These are phyloP conservation scores for Anastatica hierochuntica DNA, from an alignment of 345 rosid genomes.

Conservation along the genomic window DNA sequence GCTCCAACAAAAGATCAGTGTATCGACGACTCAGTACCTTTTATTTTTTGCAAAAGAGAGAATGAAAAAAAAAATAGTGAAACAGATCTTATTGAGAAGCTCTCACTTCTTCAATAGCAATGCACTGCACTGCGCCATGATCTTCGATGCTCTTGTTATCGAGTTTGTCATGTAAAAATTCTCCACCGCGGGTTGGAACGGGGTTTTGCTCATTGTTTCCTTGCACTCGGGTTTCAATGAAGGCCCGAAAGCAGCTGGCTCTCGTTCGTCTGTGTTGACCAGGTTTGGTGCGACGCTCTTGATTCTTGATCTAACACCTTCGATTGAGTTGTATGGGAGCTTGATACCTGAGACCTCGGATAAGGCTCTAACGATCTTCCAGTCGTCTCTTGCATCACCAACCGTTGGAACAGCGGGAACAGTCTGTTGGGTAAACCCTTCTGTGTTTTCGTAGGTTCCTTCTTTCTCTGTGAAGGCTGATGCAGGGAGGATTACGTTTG, in stretches of 20 bases:
- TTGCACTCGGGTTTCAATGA: conserved; percentile 47
- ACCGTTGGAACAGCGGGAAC: conserved; percentile 95
- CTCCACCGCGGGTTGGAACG: conserved; percentile 50
- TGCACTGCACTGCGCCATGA: conserved; percentile 96
- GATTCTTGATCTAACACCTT: conserved; percentile 61
- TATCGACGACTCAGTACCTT: conserved; percentile 17
- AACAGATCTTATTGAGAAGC: conserved; percentile 7
- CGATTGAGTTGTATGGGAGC: conserved; percentile 68
- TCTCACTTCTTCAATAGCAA: conserved; percentile 71
- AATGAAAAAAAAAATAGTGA: conserved; percentile 7
- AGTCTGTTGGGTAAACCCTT: conserved; percentile 82
- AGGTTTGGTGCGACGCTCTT: conserved; percentile 83
- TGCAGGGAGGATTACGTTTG: conserved; percentile 88
- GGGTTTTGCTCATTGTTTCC: conserved; percentile 35
- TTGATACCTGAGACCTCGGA: conserved; percentile 72
- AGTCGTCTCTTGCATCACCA: conserved; percentile 96
- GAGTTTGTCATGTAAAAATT: conserved; percentile 94
- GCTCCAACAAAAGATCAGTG: conserved; percentile 3
- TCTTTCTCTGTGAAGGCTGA: conserved; percentile 91
- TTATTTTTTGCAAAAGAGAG: conserved; percentile 4
- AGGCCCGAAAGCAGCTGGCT: conserved; percentile 57
- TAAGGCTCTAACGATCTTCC: conserved; percentile 90
- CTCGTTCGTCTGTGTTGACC: conserved; percentile 61
- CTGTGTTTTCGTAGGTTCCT: conserved; percentile 91
- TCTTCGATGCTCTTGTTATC: conserved; percentile 94